Evolutionary conservation across 768 basidiomycete genomes (phyloP).

Genomic region (Leccinellum rugosiceps): DNA sequence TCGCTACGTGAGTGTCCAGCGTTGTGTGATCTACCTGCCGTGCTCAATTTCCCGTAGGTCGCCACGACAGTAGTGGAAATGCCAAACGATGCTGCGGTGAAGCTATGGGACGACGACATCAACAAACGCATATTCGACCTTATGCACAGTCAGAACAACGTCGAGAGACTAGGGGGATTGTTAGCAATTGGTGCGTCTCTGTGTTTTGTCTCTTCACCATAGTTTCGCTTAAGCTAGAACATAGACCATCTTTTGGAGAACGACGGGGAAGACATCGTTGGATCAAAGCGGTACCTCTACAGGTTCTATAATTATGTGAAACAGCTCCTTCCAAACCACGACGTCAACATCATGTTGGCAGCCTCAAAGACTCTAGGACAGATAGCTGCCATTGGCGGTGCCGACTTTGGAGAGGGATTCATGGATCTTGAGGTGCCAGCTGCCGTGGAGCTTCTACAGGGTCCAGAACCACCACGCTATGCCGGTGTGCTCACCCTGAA

Average conservation of each 20-base stretch:
- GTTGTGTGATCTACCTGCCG: slow-evolving; percentile 4
- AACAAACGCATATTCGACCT: slow-evolving; percentile 77
- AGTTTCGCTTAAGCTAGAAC: slow-evolving; percentile 6
- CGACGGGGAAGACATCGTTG: slow-evolving; percentile 76
- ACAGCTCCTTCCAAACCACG: slow-evolving; percentile 84
- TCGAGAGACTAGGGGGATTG: slow-evolving; percentile 83
- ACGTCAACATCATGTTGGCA: slow-evolving; percentile 90
- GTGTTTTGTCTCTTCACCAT: not conserved
- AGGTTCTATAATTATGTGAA: slow-evolving; percentile 93
- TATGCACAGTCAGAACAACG: slow-evolving; percentile 73
- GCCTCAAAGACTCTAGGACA: slow-evolving; percentile 90
- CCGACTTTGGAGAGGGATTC: slow-evolving; percentile 81
- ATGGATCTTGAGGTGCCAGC: slow-evolving; percentile 88
- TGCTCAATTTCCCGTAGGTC: slow-evolving; percentile 46
- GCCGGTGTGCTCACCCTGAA: slow-evolving; percentile 93
- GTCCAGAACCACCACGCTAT: slow-evolving; percentile 79
- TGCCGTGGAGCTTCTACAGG: slow-evolving; percentile 76
- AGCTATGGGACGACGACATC: slow-evolving; percentile 84
- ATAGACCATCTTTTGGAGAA: slow-evolving; percentile 72
- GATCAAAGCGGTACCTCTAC: slow-evolving; percentile 77
- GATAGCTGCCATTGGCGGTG: slow-evolving; percentile 81
- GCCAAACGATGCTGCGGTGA: slow-evolving; percentile 75
- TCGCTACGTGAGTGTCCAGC: slow-evolving; percentile 57
- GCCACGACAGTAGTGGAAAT: slow-evolving; percentile 72
- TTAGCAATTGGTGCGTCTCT: slow-evolving; percentile 72